Conservation (phyloP, 2,329 filamentous ascomycete species). For the Penicillium carneum region DNA sequence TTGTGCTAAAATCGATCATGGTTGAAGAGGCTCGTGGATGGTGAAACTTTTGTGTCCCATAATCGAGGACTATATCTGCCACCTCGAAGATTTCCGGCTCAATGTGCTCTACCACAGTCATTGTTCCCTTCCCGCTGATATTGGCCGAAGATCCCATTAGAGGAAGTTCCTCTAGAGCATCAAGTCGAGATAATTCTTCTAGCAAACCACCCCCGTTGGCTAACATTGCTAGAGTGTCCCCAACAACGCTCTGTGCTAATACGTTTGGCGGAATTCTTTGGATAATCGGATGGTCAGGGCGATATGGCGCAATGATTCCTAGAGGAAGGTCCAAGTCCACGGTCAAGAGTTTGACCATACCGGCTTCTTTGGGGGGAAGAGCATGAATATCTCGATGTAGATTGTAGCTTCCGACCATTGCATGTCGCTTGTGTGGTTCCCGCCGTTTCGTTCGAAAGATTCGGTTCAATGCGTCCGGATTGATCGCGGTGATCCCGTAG, state of each 20-base stretch:
- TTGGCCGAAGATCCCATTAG: constrained; percentile 45
- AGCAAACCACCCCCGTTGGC: constrained; percentile 39
- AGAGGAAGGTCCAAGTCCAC: constrained; percentile 39
- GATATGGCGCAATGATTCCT: constrained; percentile 37
- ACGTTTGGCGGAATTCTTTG: constrained; percentile 26
- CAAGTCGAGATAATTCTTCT: constrained; percentile 38
- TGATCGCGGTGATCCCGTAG: constrained; percentile 36
- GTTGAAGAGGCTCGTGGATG: constrained; percentile 38
- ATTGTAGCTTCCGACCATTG: constrained; percentile 39
- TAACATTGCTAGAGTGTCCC: constrained; percentile 40
- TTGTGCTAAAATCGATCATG: constrained; percentile 40
- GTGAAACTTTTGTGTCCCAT: constrained; percentile 40
- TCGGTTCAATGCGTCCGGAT: constrained; percentile 31
- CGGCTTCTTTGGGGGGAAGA: constrained; percentile 24
- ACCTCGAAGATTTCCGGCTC: constrained; percentile 38
- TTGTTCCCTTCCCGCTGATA: constrained; percentile 41
- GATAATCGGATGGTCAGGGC: constrained; percentile 35
- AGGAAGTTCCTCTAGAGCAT: constrained; percentile 29
- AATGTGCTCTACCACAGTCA: constrained; percentile 41
- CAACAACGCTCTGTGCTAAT: constrained; percentile 27
- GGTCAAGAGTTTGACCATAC: constrained; percentile 32
- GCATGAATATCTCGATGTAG: constrained; percentile 37
- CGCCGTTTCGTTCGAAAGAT: constrained; percentile 35
- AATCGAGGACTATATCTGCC: constrained; percentile 45
- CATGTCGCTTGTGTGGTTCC: constrained; percentile 37